These are phyloP conservation scores for Rhodamnia rubescens DNA, from an alignment of 345 rosid genomes.

Conservation along the genomic window DNA sequence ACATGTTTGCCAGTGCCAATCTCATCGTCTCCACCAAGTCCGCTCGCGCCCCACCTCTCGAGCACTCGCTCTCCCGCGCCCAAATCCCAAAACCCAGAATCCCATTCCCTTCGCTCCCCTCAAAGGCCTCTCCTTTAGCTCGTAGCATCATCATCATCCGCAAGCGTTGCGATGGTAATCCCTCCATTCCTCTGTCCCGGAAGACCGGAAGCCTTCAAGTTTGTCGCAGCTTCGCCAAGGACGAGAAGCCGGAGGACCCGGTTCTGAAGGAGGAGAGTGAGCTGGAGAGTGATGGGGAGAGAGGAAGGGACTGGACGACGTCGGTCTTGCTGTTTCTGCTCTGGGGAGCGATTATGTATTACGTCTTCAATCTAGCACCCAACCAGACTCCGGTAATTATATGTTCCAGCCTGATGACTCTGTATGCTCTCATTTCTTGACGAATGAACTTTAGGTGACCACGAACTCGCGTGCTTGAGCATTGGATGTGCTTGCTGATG, in stretches of 20 bases:
- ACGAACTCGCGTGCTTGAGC: neutral
- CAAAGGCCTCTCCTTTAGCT: neutral
- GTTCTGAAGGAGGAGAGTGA: slow-evolving; percentile 2
- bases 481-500: neutral
- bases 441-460: neutral
- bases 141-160: neutral
- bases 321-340: slow-evolving; percentile 57
- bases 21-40: neutral
- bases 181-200: neutral
- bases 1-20: neutral
- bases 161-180: neutral
- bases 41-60: neutral
- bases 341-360: slow-evolving; percentile 69
- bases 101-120: neutral
- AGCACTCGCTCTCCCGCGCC: neutral
- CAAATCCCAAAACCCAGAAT: neutral
- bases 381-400: slow-evolving; percentile 61
- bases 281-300: slow-evolving; percentile 1
- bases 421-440: too few species aligned
- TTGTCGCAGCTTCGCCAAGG: slow-evolving; percentile 32
- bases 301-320: slow-evolving; percentile 63
- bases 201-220: neutral
- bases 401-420: neutral
- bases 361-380: slow-evolving; percentile 64
- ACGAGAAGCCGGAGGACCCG: slow-evolving; percentile 36